Evolutionary conservation across 2,329 filamentous ascomycete species (phyloP), one percentile per base, ranked within the genome.

Genomic region (Aspergillaceae sp.): DNA sequence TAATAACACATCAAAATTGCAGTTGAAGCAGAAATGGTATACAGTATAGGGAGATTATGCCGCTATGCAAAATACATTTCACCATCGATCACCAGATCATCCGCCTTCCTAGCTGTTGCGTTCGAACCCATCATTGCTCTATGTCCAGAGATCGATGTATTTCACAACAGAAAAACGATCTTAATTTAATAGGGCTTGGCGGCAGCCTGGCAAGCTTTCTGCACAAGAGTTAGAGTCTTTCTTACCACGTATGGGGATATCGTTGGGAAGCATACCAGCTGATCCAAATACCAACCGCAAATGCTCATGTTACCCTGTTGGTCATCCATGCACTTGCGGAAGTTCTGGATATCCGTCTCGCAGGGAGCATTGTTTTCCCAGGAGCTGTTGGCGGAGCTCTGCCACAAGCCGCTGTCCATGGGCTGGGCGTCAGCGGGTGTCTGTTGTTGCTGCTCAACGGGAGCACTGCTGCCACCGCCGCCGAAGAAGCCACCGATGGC

Each of bases 211-310:
- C 86, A 91, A 47, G 86, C 85, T 78, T 90, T 91, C 77, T 80
- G 54, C 59, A 52, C 45, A 37, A 42, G 30, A 33, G 46, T 69
- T 62, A 69, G 60, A 28, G 26, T 26, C 36, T 8, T 8, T 10
- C 27, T 27, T 4, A 6, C 7, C 11, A 4, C 7, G 9, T 3
- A 11, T 34, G 11, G 5, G 5, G 10, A 11, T 1, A 41, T 40
- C 44, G 11, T 30, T 10, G 32, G 5, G 43, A 28, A 42, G 62
- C 66, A 45, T 69, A 74, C 71, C 70, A 98, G 77, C 79, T 98
- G 91, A 69, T 98, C 92, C 60, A 98, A 74, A 70, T 98, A 98
- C 90, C 91, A 98, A 57, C 86, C 86, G 75, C 92, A 98, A 65
- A 96, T 94, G 65, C 85, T 84, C 84, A 98, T 82, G 73, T 92